phyloP scores from a whole-genome alignment of 2,329 filamentous ascomycete genomes.

The Colletotrichum coccodes region DNA sequence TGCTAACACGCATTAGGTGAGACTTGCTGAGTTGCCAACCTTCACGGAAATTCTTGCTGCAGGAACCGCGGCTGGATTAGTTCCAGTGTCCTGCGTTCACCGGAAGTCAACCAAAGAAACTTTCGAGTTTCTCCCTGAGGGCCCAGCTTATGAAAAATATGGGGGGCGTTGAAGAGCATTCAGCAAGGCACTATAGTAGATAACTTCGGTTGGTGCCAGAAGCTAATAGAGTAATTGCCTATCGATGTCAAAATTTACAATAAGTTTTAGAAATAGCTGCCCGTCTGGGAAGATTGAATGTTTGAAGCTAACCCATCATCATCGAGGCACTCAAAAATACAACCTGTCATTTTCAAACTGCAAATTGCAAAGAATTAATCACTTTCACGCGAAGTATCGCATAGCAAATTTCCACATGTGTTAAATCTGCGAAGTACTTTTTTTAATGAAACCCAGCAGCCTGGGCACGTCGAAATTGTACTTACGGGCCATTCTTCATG shows the following conservation, averaged over 20 bases:
- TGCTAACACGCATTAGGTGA: background rate
- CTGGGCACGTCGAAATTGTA: conserved; percentile 10
- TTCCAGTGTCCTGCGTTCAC: background rate
- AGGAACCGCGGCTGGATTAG: conserved; percentile 6
- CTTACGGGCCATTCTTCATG: conserved; percentile 14
- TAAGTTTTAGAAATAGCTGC: background rate
- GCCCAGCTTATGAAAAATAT: background rate
- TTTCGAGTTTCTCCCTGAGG: background rate
- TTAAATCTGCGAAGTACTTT: too few relatives aligned
- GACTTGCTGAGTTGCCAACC: background rate
- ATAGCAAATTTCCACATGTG: too few relatives aligned
- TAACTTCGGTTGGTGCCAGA: conserved; percentile 2
- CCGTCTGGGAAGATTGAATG: background rate
- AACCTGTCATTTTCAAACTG: background rate
- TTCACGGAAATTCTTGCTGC: conserved; percentile 14
- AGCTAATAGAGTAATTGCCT: background rate
- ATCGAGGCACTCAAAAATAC: too few relatives aligned
- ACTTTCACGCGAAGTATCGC: background rate
- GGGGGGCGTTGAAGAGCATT: background rate
- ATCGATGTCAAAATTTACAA: background rate
- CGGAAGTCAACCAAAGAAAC: conserved; percentile 9
- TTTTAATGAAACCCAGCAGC: background rate
- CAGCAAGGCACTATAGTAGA: background rate
- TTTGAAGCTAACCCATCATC: background rate
- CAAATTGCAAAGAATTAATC: background rate